These are phyloP conservation scores for Mycena epipterygia DNA, from an alignment of 768 basidiomycete species.

Conservation along the genomic window DNA sequence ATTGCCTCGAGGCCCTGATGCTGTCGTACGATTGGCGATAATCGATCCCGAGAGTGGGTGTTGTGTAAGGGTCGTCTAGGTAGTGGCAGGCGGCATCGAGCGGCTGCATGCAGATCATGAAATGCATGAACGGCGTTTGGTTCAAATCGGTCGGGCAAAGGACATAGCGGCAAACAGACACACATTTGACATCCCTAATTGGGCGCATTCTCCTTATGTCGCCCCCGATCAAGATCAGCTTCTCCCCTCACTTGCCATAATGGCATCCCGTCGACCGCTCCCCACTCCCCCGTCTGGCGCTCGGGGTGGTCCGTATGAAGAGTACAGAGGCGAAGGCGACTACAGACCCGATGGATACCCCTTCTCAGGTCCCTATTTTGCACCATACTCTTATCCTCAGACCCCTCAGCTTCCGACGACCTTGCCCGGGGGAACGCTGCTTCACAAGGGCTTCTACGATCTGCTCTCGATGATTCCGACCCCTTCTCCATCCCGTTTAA, in stretches of 20 bases:
- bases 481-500: slow-evolving; percentile 74
- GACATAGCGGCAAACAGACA: no score
- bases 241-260: neutral
- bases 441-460: slow-evolving; percentile 94
- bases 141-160: no score
- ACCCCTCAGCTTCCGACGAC: slow-evolving; percentile 59
- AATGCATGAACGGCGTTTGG: slow-evolving; percentile 31
- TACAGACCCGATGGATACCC: slow-evolving; percentile 52
- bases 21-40: slow-evolving; percentile 34
- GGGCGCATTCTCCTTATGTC: neutral
- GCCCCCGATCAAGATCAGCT: neutral
- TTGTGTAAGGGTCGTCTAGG: neutral
- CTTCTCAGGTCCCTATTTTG: slow-evolving; percentile 57
- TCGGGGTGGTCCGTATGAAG: slow-evolving; percentile 28
- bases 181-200: no score
- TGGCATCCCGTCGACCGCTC: slow-evolving; percentile 43
- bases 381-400: slow-evolving; percentile 52
- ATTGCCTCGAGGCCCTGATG: slow-evolving; percentile 20
- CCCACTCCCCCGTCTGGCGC: slow-evolving; percentile 46
- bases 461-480: slow-evolving; percentile 84
- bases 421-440: slow-evolving; percentile 76
- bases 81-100: neutral
- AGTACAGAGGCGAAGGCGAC: slow-evolving; percentile 25
- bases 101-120: slow-evolving; percentile 24
- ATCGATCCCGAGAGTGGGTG: slow-evolving; percentile 27